Evolutionary conservation across 306 rosid genomes (phyloP).

Genomic region (Trifolium dubium): DNA sequence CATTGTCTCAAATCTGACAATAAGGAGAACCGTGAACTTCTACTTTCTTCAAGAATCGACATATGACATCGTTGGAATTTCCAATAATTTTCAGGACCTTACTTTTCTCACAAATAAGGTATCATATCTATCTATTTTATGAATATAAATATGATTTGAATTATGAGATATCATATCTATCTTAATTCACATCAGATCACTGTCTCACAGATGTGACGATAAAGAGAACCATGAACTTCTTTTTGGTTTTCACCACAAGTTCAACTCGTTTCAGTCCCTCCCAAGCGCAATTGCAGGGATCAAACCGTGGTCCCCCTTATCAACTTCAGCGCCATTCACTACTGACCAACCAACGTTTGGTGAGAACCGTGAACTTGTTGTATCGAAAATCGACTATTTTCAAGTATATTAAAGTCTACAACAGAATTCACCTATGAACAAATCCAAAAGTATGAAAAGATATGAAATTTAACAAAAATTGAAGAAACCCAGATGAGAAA

Average conservation of each 20-base stretch:
- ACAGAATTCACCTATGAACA: not conserved
- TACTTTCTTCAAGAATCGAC: not conserved
- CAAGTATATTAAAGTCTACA: not conserved
- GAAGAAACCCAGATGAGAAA: conserved; percentile 21
- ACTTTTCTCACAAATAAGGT: not conserved
- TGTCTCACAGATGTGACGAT: not conserved
- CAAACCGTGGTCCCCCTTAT: too few relatives aligned
- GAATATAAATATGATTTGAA: too few relatives aligned
- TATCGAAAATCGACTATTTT: not conserved
- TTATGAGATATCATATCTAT: not conserved
- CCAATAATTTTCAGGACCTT: not conserved
- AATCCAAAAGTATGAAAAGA: not conserved
- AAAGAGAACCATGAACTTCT: not conserved
- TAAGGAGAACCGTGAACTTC: not conserved
- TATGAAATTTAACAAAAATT: not conserved
- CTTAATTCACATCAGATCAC: not conserved
- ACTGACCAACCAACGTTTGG: too few relatives aligned
- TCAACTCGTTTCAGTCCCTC: too few relatives aligned
- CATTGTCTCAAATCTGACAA: not conserved
- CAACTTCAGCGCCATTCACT: too few relatives aligned
- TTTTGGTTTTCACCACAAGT: too few relatives aligned
- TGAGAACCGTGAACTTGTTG: not conserved
- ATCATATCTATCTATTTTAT: not conserved
- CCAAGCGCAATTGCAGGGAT: too few relatives aligned
- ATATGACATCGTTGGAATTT: not conserved